phyloP scores from a whole-genome alignment of 768 basidiomycete genomes.

The Boletus insuetus region DNA sequence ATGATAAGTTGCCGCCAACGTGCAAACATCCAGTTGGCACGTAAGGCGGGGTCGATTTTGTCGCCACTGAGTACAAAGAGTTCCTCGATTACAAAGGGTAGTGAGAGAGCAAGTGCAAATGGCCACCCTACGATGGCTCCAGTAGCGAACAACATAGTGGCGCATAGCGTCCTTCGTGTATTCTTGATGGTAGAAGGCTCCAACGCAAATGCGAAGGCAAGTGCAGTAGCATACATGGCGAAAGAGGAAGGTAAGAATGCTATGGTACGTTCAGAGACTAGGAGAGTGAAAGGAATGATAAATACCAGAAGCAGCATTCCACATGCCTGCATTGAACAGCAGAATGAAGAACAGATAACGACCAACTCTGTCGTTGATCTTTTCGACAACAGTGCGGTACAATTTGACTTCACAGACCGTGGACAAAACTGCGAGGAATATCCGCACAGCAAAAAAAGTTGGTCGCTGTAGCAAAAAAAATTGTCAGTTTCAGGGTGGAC shows the following conservation, averaged over 20 bases:
- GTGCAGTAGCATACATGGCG: constrained; percentile 83
- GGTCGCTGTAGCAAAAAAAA: constrained; percentile 53
- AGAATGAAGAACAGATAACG: constrained; percentile 92
- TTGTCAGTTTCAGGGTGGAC: constrained; percentile 11
- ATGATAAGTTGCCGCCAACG: constrained; percentile 59
- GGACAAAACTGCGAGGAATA: constrained; percentile 70
- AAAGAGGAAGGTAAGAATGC: constrained; percentile 96
- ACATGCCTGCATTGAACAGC: constrained; percentile 89
- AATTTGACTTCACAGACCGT: constrained; percentile 78
- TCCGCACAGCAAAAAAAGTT: constrained; percentile 86
- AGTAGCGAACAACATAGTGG: constrained; percentile 69
- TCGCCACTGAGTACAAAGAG: constrained; percentile 77
- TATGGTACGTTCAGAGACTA: constrained; percentile 32
- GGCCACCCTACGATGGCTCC: constrained; percentile 97
- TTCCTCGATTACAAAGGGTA: constrained; percentile 92
- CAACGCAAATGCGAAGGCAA: constrained; percentile 73
- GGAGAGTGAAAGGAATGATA: neutral
- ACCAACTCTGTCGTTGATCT: constrained; percentile 85
- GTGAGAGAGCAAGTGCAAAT: constrained; percentile 80
- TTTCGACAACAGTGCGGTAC: constrained; percentile 76
- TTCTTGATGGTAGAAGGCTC: constrained; percentile 54
- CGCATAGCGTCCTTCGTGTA: constrained; percentile 54
- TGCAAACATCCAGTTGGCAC: constrained; percentile 52
- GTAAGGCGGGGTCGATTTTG: constrained; percentile 45
- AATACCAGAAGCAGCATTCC: constrained; percentile 82